Evolutionary conservation across 2,329 filamentous ascomycete species (phyloP), one percentile per base, ranked within the genome.

Genomic region (Macroventuria anomochaeta): DNA sequence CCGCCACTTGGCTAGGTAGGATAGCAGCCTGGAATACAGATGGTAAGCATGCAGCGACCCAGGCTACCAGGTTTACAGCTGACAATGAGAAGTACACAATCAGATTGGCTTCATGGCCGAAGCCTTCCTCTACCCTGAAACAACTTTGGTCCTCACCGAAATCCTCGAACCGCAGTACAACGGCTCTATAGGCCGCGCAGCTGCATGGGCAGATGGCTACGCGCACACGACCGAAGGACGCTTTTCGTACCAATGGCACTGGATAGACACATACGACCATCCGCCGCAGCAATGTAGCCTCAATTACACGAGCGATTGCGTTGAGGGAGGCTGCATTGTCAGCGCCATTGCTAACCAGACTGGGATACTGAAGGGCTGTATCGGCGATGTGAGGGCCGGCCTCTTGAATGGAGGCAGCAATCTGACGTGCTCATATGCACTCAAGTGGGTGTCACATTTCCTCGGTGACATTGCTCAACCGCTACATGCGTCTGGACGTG

Each of bases 241-340:
- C n/a, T 76, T 73, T 52, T 75, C 71, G 10, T 76, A 76, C 49
- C 74, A 75, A 43, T 77, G 75, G 75, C 74, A 76, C 47, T 77
- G 73, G 71, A 75, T 77, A 44, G 72, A 75, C 41, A 64, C 72
- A 0, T 64, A 71, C 17, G 74, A 76, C 49, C 51, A 65, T 36
- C 65, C 72, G 2, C 74, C 74, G 1, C 47, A 64, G 4, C 53
- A 50, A 15, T 78, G 75, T 50, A 64, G 66, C 26, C 57, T 76
- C 1, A 61, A 75, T 53, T 77, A 76, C 49, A 61, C 61, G 5
- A 63, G 64, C 18, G 75, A 77, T 46, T 77, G 75, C 43, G 63
- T 69, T 4, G 62, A 65, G 20, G 71, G 71, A 12, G 75, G 75
- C 1, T 77, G 75, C 38, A 71, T 77, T 29, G 75, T 78, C 13